These are phyloP conservation scores for Dalechampia spathulata DNA, from an alignment of 441 rosid genomes.

Conservation along the genomic window DNA sequence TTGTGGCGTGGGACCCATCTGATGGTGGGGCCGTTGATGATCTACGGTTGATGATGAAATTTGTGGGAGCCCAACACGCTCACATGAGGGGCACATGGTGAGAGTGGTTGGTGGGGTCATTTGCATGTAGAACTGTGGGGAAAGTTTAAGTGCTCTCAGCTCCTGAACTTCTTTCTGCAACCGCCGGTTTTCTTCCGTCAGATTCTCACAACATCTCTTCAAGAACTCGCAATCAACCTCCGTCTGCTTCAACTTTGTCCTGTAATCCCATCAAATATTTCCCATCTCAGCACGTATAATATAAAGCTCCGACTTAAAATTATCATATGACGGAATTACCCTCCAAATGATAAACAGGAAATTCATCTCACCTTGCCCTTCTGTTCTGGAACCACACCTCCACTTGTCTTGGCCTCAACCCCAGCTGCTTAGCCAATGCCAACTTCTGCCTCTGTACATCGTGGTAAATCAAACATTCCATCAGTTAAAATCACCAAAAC, in stretches of 20 bases:
- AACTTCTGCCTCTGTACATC: constrained; percentile 65
- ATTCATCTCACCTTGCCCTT: constrained; percentile 79
- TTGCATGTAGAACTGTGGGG: constrained; percentile 95
- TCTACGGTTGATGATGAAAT: constrained; percentile 24
- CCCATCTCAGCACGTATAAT: not conserved
- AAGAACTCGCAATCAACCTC: constrained; percentile 95
- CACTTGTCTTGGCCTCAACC: constrained; percentile 80
- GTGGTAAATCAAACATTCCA: not conserved
- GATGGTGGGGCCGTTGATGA: constrained; percentile 16
- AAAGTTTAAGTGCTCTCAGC: constrained; percentile 80
- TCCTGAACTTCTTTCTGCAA: constrained; percentile 86
- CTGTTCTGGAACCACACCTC: constrained; percentile 99
- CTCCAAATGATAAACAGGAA: not conserved
- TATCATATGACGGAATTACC: not conserved
- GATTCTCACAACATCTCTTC: constrained; percentile 81
- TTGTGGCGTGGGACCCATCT: constrained; percentile 7
- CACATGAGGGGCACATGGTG: constrained; percentile 97
- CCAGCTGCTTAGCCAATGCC: constrained; percentile 84
- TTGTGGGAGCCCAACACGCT: constrained; percentile 70
- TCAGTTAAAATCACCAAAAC: constrained; percentile 14
- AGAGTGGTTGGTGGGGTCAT: constrained; percentile 96
- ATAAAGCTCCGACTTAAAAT: no score
- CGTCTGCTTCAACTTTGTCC: constrained; percentile 96
- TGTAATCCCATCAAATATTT: constrained; percentile 9
- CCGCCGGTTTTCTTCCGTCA: constrained; percentile 85